These are phyloP conservation scores for Euphorbia celastroides DNA, from an alignment of 441 rosid species.

Conservation along the genomic window DNA sequence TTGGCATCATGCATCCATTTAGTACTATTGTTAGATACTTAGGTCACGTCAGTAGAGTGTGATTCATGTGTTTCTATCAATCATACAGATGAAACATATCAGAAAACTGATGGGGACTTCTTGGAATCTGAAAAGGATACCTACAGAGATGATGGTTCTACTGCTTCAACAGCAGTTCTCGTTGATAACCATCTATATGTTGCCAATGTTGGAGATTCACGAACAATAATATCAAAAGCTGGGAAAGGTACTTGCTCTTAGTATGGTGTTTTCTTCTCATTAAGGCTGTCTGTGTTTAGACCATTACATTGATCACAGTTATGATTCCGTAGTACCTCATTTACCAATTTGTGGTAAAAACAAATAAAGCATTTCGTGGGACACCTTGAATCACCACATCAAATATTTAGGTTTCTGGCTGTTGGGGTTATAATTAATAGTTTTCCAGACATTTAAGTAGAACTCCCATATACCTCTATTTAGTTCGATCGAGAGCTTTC, in stretches of 20 bases:
- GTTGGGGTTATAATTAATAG: too few relatives aligned
- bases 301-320: background rate
- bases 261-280: background rate
- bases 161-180: slow-evolving; percentile 93
- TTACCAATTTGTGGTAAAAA: background rate
- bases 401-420: too few relatives aligned
- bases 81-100: slow-evolving; percentile 92
- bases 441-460: background rate
- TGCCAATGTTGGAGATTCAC: slow-evolving; percentile 98
- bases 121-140: slow-evolving; percentile 79
- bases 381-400: background rate
- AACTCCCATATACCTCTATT: background rate
- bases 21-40: slow-evolving; percentile 1
- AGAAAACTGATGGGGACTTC: slow-evolving; percentile 79
- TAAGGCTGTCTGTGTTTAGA: background rate
- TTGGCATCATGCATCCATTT: background rate
- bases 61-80: slow-evolving; percentile 15
- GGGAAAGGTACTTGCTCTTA: slow-evolving; percentile 58
- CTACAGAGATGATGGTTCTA: slow-evolving; percentile 96
- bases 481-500: background rate
- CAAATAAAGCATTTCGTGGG: background rate
- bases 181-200: slow-evolving; percentile 90
- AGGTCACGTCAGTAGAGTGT: slow-evolving; percentile 14
- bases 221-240: slow-evolving; percentile 83
- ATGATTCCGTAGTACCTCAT: background rate